Conservation (phyloP, 2,329 filamentous ascomycete species). For the Colletotrichum incanum region DNA sequence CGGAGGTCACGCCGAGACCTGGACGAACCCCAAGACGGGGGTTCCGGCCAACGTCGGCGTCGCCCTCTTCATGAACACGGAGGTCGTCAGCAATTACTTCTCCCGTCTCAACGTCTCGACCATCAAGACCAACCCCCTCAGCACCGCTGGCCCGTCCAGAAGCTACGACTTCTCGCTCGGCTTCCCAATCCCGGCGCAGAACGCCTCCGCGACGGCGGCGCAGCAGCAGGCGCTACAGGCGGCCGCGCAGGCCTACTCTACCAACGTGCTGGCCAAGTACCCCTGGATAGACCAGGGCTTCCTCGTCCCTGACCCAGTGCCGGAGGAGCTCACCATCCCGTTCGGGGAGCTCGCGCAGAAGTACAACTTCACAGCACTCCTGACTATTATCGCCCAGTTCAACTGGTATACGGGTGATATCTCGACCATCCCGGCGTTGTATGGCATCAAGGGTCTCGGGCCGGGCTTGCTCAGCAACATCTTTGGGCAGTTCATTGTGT, state of each 20-base stretch:
- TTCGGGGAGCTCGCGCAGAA: conserved; percentile 61
- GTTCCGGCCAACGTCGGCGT: conserved; percentile 43
- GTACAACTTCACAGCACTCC: conserved; percentile 55
- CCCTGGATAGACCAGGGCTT: conserved; percentile 49
- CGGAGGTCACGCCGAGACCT: conserved; percentile 62
- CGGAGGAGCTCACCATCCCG: conserved; percentile 59
- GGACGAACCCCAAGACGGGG: conserved; percentile 46
- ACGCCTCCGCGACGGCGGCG: conserved; percentile 23
- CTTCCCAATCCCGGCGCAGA: conserved; percentile 30
- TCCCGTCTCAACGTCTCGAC: conserved; percentile 50
- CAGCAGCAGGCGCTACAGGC: conserved; percentile 30
- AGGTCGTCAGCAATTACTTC: conserved; percentile 55
- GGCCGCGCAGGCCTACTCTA: conserved; percentile 29
- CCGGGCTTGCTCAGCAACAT: conserved; percentile 43
- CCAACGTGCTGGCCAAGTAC: conserved; percentile 36
- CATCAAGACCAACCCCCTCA: conserved; percentile 32
- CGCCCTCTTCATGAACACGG: conserved; percentile 52
- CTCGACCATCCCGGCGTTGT: conserved; percentile 55
- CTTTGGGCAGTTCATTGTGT: conserved; percentile 45
- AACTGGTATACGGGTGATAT: conserved; percentile 58
- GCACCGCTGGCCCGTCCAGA: conserved; percentile 5
- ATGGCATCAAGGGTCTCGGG: conserved; percentile 55
- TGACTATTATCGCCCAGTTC: conserved; percentile 53
- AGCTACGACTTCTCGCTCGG: conserved; percentile 45
- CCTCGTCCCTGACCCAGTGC: conserved; percentile 59